phyloP scores from a whole-genome alignment of 2,329 filamentous ascomycete genomes.

The Myriosclerotinia curreyana region DNA sequence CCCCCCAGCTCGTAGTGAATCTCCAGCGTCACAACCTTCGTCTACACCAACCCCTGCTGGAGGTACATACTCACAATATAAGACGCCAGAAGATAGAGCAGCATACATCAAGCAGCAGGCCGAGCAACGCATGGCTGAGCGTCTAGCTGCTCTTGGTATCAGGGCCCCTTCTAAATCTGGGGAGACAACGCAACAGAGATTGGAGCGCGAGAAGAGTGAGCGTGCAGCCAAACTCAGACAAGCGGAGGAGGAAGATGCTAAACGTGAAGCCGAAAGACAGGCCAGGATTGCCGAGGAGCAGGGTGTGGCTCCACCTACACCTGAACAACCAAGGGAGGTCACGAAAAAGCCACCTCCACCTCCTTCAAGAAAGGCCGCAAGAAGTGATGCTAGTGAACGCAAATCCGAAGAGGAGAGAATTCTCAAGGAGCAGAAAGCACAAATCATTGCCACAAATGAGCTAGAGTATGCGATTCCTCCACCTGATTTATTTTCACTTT shows the following conservation, averaged over 20 bases:
- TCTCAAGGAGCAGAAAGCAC: constrained; percentile 69
- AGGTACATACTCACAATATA: constrained; percentile 76
- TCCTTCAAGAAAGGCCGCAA: constrained; percentile 68
- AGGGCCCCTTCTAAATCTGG: constrained; percentile 75
- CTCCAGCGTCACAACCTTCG: constrained; percentile 48
- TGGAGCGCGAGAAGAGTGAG: constrained; percentile 84
- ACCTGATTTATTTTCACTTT: not conserved
- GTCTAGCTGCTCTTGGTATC: constrained; percentile 87
- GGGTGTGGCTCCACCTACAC: constrained; percentile 35
- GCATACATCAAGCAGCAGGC: constrained; percentile 97
- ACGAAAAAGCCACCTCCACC: constrained; percentile 77
- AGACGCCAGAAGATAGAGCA: constrained; percentile 88
- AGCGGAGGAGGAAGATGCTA: constrained; percentile 91
- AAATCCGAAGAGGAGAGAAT: constrained; percentile 61
- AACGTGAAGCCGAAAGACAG: constrained; percentile 82
- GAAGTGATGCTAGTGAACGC: constrained; percentile 56
- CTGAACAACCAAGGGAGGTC: constrained; percentile 24
- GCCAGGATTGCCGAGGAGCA: constrained; percentile 40
- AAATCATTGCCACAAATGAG: constrained; percentile 68
- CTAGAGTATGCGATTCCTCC: constrained; percentile 69
- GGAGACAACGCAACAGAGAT: constrained; percentile 78
- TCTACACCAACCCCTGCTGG: constrained; percentile 49
- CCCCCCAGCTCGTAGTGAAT: constrained; percentile 35
- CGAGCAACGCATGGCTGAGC: constrained; percentile 93
- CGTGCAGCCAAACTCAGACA: constrained; percentile 81